Conservation (phyloP, 345 rosid species). For the Populus nigra region DNA sequence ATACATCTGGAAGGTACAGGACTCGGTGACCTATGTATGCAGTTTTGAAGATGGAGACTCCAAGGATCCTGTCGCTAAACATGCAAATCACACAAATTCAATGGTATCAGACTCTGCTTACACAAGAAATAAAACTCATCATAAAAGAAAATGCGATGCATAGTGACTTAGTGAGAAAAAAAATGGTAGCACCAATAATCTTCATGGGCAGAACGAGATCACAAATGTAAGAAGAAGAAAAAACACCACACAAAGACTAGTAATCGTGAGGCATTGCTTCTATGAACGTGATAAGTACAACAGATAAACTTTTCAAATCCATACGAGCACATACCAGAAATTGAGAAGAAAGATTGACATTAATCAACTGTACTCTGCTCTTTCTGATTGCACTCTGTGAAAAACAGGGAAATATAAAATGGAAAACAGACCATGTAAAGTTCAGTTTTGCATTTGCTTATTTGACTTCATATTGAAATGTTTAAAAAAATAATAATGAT, state of each 20-base stretch:
- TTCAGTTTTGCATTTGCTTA: not conserved
- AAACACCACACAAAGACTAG: not conserved
- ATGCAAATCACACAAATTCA: constrained; percentile 18
- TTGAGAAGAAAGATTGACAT: constrained; percentile 51
- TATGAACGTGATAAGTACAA: not conserved
- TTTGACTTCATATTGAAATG: no score
- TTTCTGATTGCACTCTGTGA: constrained; percentile 45
- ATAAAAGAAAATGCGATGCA: not conserved
- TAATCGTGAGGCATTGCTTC: not conserved
- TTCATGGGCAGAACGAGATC: not conserved
- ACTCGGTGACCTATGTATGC: constrained; percentile 32
- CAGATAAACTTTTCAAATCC: not conserved
- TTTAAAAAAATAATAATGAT: not conserved
- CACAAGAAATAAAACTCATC: not conserved
- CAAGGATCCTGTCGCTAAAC: constrained; percentile 55
- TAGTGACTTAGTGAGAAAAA: not conserved
- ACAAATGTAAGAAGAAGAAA: not conserved
- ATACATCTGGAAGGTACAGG: constrained; percentile 45
- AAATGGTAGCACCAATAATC: not conserved
- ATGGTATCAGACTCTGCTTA: not conserved
- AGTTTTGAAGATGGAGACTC: constrained; percentile 52
- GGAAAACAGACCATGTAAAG: not conserved
- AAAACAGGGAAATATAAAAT: constrained; percentile 10
- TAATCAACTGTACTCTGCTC: constrained; percentile 38
- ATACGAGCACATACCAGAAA: constrained; percentile 46